These are phyloP conservation scores for Mychonastes homosphaera DNA, from an alignment of 139 green algal species.

Conservation along the genomic window DNA sequence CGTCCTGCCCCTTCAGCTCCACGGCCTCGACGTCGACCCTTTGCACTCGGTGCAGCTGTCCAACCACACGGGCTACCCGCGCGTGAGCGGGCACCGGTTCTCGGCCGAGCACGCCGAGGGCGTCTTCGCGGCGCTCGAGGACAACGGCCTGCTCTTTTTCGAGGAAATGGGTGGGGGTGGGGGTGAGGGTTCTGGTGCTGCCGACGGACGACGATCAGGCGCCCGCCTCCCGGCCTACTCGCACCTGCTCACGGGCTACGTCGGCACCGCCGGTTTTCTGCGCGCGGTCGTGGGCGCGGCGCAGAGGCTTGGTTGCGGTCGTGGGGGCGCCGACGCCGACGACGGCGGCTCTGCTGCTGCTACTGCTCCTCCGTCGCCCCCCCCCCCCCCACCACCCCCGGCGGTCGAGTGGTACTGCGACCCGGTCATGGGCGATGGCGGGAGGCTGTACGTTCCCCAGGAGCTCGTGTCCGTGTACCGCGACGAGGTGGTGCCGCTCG, in stretches of 20 bases:
- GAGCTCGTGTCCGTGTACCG: conserved; percentile 65
- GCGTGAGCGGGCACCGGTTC: conserved; percentile 53
- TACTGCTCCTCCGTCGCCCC: not conserved
- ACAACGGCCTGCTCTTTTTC: conserved; percentile 69
- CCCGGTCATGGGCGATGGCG: conserved; percentile 88
- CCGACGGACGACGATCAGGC: too few species aligned
- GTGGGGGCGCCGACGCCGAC: too few species aligned
- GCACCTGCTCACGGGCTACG: conserved; percentile 93
- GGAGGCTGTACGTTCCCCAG: conserved; percentile 61
- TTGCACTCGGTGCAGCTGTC: conserved; percentile 64
- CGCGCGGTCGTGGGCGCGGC: conserved; percentile 52
- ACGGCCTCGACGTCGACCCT: conserved; percentile 83
- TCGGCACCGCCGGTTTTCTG: conserved; percentile 68
- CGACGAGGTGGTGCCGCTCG: conserved; percentile 49
- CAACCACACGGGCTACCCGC: conserved; percentile 78
- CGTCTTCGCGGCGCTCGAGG: conserved; percentile 67
- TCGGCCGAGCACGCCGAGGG: conserved; percentile 38
- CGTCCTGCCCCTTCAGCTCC: conserved; percentile 80
- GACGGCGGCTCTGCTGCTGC: too few species aligned
- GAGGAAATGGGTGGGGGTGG: too few species aligned
- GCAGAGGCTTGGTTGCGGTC: conserved; percentile 40
- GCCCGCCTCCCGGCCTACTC: conserved; percentile 55
- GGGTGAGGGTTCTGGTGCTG: too few species aligned
- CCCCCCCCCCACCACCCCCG: not conserved
- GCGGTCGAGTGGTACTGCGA: conserved; percentile 88